Conservation (phyloP, 2,329 filamentous ascomycete genomes). For the Knufia petricola region DNA sequence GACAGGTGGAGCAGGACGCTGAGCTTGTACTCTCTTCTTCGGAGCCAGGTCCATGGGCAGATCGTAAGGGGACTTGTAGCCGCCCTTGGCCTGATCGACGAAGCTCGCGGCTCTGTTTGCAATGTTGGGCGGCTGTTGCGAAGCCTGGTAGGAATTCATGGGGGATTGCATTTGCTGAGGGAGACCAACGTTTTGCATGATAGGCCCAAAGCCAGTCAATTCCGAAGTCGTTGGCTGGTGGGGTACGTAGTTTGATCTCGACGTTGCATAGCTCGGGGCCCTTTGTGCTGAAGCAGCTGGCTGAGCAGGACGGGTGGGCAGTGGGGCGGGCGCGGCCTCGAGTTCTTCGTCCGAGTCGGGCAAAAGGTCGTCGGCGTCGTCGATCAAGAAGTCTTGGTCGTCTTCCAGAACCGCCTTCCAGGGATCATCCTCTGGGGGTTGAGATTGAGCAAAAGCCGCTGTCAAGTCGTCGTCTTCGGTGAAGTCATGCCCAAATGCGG, state of each 20-base stretch:
- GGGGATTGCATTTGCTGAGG: conserved; percentile 13
- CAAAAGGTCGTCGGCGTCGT: conserved; percentile 74
- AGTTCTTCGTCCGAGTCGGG: conserved; percentile 51
- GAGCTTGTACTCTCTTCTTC: conserved; percentile 48
- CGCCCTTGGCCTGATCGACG: conserved; percentile 78
- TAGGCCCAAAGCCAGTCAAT: conserved; percentile 29
- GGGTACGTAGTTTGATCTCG: conserved; percentile 40
- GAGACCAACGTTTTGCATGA: conserved; percentile 18
- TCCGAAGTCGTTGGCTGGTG: conserved; percentile 42
- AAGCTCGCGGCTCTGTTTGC: conserved; percentile 66
- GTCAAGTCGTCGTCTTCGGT: conserved; percentile 18
- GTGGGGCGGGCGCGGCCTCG: conserved; percentile 12
- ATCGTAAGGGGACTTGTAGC: conserved; percentile 91
- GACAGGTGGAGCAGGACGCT: conserved; percentile 31
- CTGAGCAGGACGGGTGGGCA: not conserved
- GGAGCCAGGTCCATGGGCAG: conserved; percentile 75
- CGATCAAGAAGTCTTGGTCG: conserved; percentile 57
- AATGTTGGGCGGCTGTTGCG: conserved; percentile 35
- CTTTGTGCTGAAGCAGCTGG: not conserved
- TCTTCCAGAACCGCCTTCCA: conserved; percentile 71
- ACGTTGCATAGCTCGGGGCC: not conserved
- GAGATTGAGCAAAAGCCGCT: conserved; percentile 19
- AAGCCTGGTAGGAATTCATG: conserved; percentile 21
- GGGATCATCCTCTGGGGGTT: conserved; percentile 6
- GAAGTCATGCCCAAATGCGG: conserved; percentile 9